Evolutionary conservation across 1,284 basidiomycete genomes (phyloP), one percentile per base, ranked within the genome.

Genomic region (Puccinia horiana): DNA sequence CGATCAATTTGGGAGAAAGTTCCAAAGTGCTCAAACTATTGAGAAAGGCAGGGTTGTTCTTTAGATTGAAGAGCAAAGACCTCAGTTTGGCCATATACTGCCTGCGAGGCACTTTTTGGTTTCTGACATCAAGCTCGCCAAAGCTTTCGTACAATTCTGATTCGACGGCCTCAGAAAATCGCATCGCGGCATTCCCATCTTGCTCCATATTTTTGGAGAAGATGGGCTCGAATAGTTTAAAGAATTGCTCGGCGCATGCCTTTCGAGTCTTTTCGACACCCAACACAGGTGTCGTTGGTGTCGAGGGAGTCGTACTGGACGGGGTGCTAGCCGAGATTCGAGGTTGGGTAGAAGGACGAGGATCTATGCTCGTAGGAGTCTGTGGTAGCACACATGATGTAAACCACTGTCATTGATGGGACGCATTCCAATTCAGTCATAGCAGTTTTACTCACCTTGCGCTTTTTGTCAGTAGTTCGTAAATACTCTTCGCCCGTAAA

Each of bases 1-100:
- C 91, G 82, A 95, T 81, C 14, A 69, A 65, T 29, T 61, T 49
- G 40, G 79, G 79, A 16, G 54, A 74, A 56, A 74, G 49, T 32
- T 81, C 70, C 29, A 70, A 63, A 52, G 70, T 47, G 11, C 70
- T 81, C 70, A 81, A 56, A 18, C 56, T 74, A 44, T 73, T 47
- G 58, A 81, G 79, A 63, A 81, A 81, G 1, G 54, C 29, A 0
- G 79, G 69, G 73, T 81, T 81, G 58, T 81, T 54, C 40, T 74
- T 73, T n/a, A 81, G 32, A 52, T 81, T 81, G 47, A 81, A 81
- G 29, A 81, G 58, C 26, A 81, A 58, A 6, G 79, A 81, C 58
- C 79, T 42, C 44, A 81, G 69, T 52, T 81, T 81, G 44, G 69
- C 49, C 79, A 81, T 74, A 35, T 81, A 81, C 32, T 81, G 69